Evolutionary conservation across 1,139 yeast species (phyloP).

Genomic region (Scheffersomyces segobiensis): DNA sequence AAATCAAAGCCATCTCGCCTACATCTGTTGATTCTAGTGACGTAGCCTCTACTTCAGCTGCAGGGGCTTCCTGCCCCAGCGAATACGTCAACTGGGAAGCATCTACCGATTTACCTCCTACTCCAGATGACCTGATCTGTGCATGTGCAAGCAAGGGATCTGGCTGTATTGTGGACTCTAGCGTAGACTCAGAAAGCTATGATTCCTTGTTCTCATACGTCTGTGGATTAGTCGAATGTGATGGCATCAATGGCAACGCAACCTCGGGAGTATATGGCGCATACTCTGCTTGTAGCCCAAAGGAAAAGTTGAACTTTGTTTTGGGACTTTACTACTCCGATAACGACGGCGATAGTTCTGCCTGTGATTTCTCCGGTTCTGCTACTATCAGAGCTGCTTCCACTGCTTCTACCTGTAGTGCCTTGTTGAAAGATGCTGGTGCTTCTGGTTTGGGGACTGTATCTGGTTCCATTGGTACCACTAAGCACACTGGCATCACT

Average conservation of each 20-base stretch:
- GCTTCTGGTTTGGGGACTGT: slow-evolving; percentile 21
- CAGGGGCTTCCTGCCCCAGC: slow-evolving; percentile 38
- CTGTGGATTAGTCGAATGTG: slow-evolving; percentile 39
- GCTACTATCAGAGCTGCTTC: slow-evolving; percentile 32
- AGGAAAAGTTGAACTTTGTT: slow-evolving; percentile 42
- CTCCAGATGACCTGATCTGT: slow-evolving; percentile 42
- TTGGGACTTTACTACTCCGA: slow-evolving; percentile 41
- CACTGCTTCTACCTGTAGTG: slow-evolving; percentile 21
- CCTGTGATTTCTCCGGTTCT: slow-evolving; percentile 45
- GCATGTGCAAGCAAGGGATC: slow-evolving; percentile 37
- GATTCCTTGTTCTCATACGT: slow-evolving; percentile 34
- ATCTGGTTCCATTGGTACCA: slow-evolving; percentile 14
- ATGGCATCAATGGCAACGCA: slow-evolving; percentile 38
- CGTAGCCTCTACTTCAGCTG: slow-evolving; percentile 23
- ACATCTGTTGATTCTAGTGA: slow-evolving; percentile 29
- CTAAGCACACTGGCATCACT: slow-evolving; percentile 12
- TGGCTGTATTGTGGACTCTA: slow-evolving; percentile 35
- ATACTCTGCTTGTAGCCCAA: slow-evolving; percentile 39
- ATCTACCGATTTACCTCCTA: slow-evolving; percentile 43
- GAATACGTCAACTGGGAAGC: slow-evolving; percentile 40
- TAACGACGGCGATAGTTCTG: slow-evolving; percentile 27
- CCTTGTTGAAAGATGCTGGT: slow-evolving; percentile 23
- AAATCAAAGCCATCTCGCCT: slow-evolving; percentile 56
- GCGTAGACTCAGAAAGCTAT: slow-evolving; percentile 32
- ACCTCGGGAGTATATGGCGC: slow-evolving; percentile 41